These are phyloP conservation scores for Exophiala mesophila DNA, from an alignment of 2,329 filamentous ascomycete species.

Conservation along the genomic window DNA sequence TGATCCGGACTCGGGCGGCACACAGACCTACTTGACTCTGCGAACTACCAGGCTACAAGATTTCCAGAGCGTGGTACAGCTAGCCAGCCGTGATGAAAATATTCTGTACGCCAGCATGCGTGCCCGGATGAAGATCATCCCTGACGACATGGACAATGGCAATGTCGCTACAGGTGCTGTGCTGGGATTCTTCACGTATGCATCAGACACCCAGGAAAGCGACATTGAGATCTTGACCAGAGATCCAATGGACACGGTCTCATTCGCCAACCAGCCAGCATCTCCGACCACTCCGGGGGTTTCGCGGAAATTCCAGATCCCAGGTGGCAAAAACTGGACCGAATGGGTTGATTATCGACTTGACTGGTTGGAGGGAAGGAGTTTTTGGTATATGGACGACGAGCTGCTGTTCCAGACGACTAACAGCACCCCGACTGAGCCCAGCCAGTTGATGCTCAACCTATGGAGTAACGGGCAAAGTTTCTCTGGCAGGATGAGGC, in stretches of 20 bases:
- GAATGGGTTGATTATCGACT: conserved; percentile 38
- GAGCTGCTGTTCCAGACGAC: conserved; percentile 30
- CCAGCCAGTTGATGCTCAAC: conserved; percentile 37
- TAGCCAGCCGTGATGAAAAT: conserved; percentile 43
- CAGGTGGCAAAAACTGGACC: conserved; percentile 33
- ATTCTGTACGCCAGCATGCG: conserved; percentile 47
- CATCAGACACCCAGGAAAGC: conserved; percentile 43
- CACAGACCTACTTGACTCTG: conserved; percentile 41
- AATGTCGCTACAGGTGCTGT: conserved; percentile 43
- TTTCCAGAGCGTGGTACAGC: conserved; percentile 46
- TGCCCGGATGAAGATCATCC: conserved; percentile 42
- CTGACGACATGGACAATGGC: conserved; percentile 7
- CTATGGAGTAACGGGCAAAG: conserved; percentile 41
- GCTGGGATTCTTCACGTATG: conserved; percentile 49
- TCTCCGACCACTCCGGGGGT: conserved; percentile 37
- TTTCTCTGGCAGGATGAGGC: conserved; percentile 39
- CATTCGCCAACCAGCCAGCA: conserved; percentile 41
- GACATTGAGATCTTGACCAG: conserved; percentile 52
- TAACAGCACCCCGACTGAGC: conserved; percentile 34
- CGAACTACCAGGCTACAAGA: conserved; percentile 41
- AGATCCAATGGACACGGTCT: conserved; percentile 41
- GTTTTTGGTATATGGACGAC: conserved; percentile 37
- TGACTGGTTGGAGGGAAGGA: conserved; percentile 36
- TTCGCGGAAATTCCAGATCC: conserved; percentile 29
- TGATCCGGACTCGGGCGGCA: conserved; percentile 17